Base-by-base conservation (phyloP, 345 rosid genomes). In the Conringia planisiliqua region DNA sequence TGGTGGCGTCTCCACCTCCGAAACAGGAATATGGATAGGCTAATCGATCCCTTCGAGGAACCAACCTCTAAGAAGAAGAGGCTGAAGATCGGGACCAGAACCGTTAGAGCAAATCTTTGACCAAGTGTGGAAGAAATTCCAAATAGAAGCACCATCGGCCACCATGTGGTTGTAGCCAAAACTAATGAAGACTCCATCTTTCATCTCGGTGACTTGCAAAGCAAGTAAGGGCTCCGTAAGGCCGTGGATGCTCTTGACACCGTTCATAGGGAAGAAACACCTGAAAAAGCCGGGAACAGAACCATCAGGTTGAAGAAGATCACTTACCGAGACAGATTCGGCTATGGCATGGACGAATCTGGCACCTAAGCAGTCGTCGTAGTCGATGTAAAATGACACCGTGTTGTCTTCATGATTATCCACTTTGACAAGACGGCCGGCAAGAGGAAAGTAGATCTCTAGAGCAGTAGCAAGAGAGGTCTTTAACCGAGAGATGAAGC, bases 41-140 rank as follows among this genome's bases (percentile, higher is more conserved):
- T 12, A 64, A 14, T 48, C 33, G 0, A 62, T 43, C 3, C 9
- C 33, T 0, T 63, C 44, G 6, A 54, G 71, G 55, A 81, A 74
- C 81, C 79, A 74, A 10, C 71, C 43, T 30, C 40, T 69, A 27
- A 38, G 76, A 46, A 61, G 50, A 30, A 68, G 70, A 18, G 68
- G 26, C 12, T 9, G 55, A 5, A 13, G 26, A 20, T 13, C 59
- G 3, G 14, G 56, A 61, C 5, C 54, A 39, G n/a, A 3, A 73
- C 10, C 17, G 72, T 39, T 4, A 3, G 54, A 76, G 22, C 78
- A 71, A 26, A 80, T 79, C 68, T 83, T 75, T 0, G 89, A 78
- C 87, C 88, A 84, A 4, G 83, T 54, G 3, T 75, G 72, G 36
- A 88, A 6, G 61, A 88, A 79, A 2, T 73, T 66, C 87, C 88